Conservation (phyloP, 495 filamentous ascomycete genomes). For the Hypoxylon rickii region DNA sequence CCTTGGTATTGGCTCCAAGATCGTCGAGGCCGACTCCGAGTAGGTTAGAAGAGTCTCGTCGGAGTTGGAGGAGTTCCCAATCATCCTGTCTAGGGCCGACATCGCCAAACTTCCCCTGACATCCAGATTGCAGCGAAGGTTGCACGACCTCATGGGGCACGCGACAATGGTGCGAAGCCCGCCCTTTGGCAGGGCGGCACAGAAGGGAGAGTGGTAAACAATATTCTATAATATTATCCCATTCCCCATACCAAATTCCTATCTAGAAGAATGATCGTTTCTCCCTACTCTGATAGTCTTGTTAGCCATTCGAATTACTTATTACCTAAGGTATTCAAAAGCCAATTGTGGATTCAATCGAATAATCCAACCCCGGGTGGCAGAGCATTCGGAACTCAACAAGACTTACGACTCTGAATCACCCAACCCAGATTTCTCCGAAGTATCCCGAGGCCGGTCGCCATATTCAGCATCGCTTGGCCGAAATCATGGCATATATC, state of each 20-base stretch:
- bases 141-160: slow-evolving; percentile 10
- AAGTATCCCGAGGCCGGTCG: too few species aligned
- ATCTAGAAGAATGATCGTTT: background rate
- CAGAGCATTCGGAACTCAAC: too few species aligned
- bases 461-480: too few species aligned
- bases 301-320: too few species aligned
- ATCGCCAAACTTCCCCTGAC: slow-evolving; percentile 11
- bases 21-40: background rate
- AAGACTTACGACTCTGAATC: too few species aligned
- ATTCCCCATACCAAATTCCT: slow-evolving; percentile 15
- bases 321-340: too few species aligned
- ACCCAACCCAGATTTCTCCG: too few species aligned
- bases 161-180: slow-evolving; percentile 6
- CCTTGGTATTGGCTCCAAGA: slow-evolving; percentile 1
- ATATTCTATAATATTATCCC: background rate
- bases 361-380: background rate
- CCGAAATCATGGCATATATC: too few species aligned
- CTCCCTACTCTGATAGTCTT: background rate
- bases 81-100: background rate
- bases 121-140: slow-evolving; percentile 1
- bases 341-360: background rate
- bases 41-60: background rate
- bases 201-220: slow-evolving; percentile 11
- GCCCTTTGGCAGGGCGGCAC: slow-evolving; percentile 1
- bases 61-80: slow-evolving; percentile 1